Evolutionary conservation across 257 asterid genomes (phyloP).

Genomic region (Echium plantagineum): DNA sequence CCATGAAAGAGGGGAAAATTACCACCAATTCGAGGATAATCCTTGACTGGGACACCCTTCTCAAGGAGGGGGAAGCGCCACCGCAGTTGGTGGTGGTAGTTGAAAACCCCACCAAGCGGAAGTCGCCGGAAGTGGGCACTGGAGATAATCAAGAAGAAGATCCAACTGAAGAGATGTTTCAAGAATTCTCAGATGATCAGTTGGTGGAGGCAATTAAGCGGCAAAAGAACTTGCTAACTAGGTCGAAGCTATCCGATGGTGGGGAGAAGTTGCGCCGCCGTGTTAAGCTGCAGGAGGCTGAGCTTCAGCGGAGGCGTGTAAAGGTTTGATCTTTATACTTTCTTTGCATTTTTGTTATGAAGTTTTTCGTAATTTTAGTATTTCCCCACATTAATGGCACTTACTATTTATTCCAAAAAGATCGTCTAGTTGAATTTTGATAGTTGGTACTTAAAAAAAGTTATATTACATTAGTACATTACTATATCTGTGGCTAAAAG

Average conservation of each 20-base stretch:
- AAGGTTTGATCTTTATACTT: slow-evolving; percentile 8
- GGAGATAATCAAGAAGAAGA: slow-evolving; percentile 5
- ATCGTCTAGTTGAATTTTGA: no score
- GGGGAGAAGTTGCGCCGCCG: slow-evolving; percentile 14
- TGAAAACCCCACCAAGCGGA: neutral
- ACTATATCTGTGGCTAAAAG: no score
- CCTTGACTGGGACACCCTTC: slow-evolving; percentile 14
- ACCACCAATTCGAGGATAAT: neutral
- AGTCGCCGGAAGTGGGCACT: neutral
- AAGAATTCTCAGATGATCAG: neutral
- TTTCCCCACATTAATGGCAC: no score
- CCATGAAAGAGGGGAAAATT: slow-evolving; percentile 5
- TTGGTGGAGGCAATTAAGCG: slow-evolving; percentile 4
- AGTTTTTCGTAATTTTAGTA: no score
- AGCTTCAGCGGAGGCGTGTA: slow-evolving; percentile 12
- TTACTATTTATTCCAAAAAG: no score
- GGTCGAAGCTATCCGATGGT: slow-evolving; percentile 14
- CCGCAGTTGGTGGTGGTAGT: slow-evolving; percentile 17
- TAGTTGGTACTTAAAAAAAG: no score
- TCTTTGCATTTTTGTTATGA: no score
- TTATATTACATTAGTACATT: no score
- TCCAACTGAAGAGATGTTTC: neutral
- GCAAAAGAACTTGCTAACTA: no score
- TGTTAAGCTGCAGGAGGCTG: slow-evolving; percentile 13
- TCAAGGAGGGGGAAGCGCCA: slow-evolving; percentile 15